Evolutionary conservation across 805 yeast genomes (phyloP), one percentile per base, ranked within the genome.

Genomic region (Candida vaughaniae): DNA sequence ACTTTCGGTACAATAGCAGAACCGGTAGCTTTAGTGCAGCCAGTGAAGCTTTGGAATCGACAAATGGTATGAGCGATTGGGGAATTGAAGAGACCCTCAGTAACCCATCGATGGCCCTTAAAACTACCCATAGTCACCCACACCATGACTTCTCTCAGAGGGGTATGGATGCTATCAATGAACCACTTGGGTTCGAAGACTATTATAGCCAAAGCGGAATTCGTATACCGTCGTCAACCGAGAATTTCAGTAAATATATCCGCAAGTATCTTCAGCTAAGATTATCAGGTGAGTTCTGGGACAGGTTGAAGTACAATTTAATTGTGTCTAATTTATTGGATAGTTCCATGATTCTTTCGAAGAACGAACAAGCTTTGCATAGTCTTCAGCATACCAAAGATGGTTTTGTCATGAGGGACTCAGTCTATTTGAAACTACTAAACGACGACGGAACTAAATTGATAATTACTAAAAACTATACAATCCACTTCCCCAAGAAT

Each of bases 331-430:
- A 62, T 36, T 48, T 69, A 10, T 43, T 69, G 27, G 72, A 69
- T 38, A 69, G 65, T 36, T 47, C 69, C 3, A 59, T 68, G 60
- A 59, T 64, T 16, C 47, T 67, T n/a, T 66, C 72, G 14, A 68
- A 68, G 36, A 66, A 64, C 35, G 71, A 69, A 27, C 32, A 58
- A 12, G 29, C 33, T 12, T 29, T 37, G 29, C 18, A 55, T 35
- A 36, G 35, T n/a, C 36, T 58, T 10, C 29, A 31, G 19, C 18
- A 29, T n/a, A 33, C 15, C 12, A n/a, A 15, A 17, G 27, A 25
- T 8, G 16, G 22, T 3, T 16, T 28, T 22, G 28, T 34, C 11
- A 30, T 29, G 27, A 22, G 16, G 29, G 16, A 30, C 5, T 25
- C 32, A 1, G 28, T 20, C 10, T 46, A 18, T 17, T 16, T 35